A percentile compares a stretch with the other conserved stretches of the same genome.
phyloP scores from a whole-genome alignment of 192 early-diverging fungal genomes.

The Physocladia obscura region DNA sequence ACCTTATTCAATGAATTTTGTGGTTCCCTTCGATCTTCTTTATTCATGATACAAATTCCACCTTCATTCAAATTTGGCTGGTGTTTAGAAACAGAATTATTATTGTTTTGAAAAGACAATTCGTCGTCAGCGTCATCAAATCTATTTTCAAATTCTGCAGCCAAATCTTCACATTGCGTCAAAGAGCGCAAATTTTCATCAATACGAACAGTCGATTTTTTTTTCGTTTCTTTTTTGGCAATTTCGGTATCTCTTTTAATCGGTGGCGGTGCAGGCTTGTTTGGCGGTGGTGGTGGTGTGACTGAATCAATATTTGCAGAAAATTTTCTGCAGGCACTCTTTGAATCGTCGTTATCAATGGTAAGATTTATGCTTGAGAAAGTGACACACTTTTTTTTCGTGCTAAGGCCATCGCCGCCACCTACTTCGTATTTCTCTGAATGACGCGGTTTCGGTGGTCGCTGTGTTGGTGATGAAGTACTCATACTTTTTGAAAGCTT shows the following conservation, averaged over 20 bases:
- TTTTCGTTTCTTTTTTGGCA: too few relatives aligned
- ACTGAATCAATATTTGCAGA: too few relatives aligned
- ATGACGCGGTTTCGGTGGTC: neutral
- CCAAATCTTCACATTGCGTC: neutral
- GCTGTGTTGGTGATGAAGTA: too few relatives aligned
- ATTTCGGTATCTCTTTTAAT: neutral
- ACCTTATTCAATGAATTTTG: too few relatives aligned
- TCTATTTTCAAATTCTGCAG: neutral
- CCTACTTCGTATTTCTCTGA: neutral
- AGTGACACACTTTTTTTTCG: slow-evolving; percentile 20
- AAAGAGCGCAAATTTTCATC: neutral
- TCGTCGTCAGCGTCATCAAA: slow-evolving; percentile 24
- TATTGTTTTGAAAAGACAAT: neutral
- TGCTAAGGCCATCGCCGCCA: neutral
- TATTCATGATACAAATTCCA: too few relatives aligned
- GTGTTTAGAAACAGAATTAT: too few relatives aligned
- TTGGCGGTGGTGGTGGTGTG: slow-evolving; percentile 11
- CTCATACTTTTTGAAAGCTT: too few relatives aligned
- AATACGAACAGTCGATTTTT: neutral
- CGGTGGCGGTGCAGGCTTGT: slow-evolving; percentile 3
- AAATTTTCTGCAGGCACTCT: too few relatives aligned
- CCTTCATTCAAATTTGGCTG: too few relatives aligned
- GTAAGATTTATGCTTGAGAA: slow-evolving; percentile 2
- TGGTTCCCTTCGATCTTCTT: too few relatives aligned
- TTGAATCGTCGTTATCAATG: neutral